These are phyloP conservation scores for Hypoxylon sp. DNA, from an alignment of 2,329 filamentous ascomycete species.

Conservation along the genomic window DNA sequence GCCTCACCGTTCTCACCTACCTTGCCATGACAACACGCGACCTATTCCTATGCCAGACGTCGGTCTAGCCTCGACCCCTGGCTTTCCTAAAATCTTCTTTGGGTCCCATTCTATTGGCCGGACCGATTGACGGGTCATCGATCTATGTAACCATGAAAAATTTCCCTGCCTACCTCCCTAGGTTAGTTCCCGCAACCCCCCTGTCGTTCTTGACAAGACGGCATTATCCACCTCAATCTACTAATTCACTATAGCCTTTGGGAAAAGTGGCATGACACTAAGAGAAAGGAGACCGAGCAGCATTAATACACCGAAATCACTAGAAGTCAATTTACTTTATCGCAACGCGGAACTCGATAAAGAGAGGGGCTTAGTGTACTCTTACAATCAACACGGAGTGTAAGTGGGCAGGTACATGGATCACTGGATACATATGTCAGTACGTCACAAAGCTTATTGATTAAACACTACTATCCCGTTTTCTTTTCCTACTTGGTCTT, in stretches of 20 bases:
- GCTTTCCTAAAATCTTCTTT: conserved; percentile 60
- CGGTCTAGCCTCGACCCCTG: conserved; percentile 60
- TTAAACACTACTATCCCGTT: conserved; percentile 25
- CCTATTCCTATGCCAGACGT: conserved; percentile 55
- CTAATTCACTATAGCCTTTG: neutral
- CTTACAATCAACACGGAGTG: too few relatives aligned
- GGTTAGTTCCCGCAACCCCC: neutral
- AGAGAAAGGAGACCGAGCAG: neutral
- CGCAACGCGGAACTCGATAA: neutral
- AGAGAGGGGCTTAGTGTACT: too few relatives aligned
- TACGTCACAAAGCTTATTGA: neutral
- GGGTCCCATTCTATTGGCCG: conserved; percentile 60
- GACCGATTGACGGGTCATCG: conserved; percentile 57
- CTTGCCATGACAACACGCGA: neutral
- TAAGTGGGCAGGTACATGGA: too few relatives aligned
- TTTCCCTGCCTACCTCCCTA: conserved; percentile 3
- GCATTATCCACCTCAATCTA: neutral
- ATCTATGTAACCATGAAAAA: conserved; percentile 1
- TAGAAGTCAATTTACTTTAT: neutral
- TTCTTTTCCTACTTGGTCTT: conserved; percentile 15
- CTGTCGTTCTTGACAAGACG: neutral
- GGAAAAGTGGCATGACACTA: neutral
- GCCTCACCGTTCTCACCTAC: conserved; percentile 43
- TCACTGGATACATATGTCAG: too few relatives aligned
- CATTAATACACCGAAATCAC: neutral